A percentile compares a stretch with the other conserved stretches of the same genome.
Evolutionary conservation across 2,329 filamentous ascomycete species (phyloP).

Genomic region (Botrytis fabae): DNA sequence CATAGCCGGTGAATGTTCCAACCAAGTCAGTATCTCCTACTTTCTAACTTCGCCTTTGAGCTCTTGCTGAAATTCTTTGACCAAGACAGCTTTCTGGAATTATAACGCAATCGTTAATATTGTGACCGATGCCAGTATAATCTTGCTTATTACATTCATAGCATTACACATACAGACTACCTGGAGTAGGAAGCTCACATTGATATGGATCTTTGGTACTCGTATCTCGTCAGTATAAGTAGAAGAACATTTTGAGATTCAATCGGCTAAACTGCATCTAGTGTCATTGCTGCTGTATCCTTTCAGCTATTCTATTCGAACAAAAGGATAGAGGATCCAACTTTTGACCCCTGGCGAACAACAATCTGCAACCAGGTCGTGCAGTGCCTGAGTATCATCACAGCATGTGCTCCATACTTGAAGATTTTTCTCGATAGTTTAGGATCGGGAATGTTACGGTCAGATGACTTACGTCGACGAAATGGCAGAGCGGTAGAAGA

Average conservation of each 20-base stretch:
- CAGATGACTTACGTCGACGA: constrained; percentile 19
- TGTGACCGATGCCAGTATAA: constrained; percentile 13
- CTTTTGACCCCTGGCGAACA: constrained; percentile 12
- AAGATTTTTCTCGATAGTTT: constrained; percentile 19
- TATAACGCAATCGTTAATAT: constrained; percentile 16
- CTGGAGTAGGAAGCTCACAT: not conserved
- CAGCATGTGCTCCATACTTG: constrained; percentile 20
- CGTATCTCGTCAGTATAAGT: constrained; percentile 13
- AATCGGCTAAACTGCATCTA: not conserved
- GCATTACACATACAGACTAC: constrained; percentile 15
- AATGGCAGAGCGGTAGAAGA: not conserved
- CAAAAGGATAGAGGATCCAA: constrained; percentile 1
- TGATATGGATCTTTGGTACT: constrained; percentile 23
- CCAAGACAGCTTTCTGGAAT: constrained; percentile 20
- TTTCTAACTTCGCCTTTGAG: not conserved
- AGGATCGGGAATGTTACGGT: constrained; percentile 15
- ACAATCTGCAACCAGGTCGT: constrained; percentile 12
- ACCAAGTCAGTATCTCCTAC: constrained; percentile 7
- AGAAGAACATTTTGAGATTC: not conserved
- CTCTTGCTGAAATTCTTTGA: not conserved
- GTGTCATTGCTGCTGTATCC: constrained; percentile 15
- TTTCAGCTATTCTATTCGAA: constrained; percentile 19
- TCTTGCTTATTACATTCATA: constrained; percentile 16
- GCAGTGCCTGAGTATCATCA: constrained; percentile 18
- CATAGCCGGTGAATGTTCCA: constrained; percentile 15